A percentile compares a stretch with the other conserved stretches of the same genome.
Evolutionary conservation across 352 stramenopile species (phyloP).

Genomic region (Pythium phragmitis): DNA sequence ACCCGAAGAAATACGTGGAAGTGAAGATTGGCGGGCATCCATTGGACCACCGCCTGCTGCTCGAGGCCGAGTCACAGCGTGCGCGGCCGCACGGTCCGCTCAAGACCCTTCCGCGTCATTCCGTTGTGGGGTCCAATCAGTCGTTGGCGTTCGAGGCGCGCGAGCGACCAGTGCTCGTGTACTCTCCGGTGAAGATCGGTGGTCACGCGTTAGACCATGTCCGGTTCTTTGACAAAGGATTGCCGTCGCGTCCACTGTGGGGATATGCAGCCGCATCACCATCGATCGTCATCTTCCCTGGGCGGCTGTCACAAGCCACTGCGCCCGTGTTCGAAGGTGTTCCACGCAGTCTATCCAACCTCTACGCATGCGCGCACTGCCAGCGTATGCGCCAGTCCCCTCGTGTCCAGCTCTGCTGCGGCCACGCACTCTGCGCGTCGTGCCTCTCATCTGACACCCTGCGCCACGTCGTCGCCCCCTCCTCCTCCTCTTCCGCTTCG

Average conservation of each 20-base stretch:
- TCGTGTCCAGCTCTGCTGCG: slow-evolving; percentile 64
- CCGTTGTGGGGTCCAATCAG: slow-evolving; percentile 21
- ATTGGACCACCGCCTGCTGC: slow-evolving; percentile 56
- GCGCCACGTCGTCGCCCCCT: slow-evolving; percentile 35
- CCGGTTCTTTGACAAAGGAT: slow-evolving; percentile 55
- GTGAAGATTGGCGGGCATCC: slow-evolving; percentile 76
- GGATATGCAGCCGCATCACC: slow-evolving; percentile 24
- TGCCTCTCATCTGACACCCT: slow-evolving; percentile 53
- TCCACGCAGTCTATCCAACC: slow-evolving; percentile 26
- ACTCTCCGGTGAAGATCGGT: slow-evolving; percentile 72
- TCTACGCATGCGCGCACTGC: slow-evolving; percentile 69
- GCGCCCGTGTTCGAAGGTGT: background rate
- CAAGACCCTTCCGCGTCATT: slow-evolving; percentile 5
- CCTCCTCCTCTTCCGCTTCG: background rate
- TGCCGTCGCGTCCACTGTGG: slow-evolving; percentile 59
- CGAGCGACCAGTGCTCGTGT: slow-evolving; percentile 45
- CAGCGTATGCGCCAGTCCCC: slow-evolving; percentile 48
- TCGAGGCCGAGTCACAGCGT: slow-evolving; percentile 23
- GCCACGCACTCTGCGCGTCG: slow-evolving; percentile 54
- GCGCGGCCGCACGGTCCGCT: slow-evolving; percentile 14
- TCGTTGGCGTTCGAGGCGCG: slow-evolving; percentile 41
- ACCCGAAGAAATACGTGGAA: slow-evolving; percentile 41
- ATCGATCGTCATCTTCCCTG: slow-evolving; percentile 1
- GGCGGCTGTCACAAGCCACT: background rate
- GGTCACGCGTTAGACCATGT: slow-evolving; percentile 79